Percentiles rank a stretch among this genome's conserved stretches.
phyloP scores from a whole-genome alignment of 2,329 filamentous ascomycete species.

The Sporothrix schenckii region DNA sequence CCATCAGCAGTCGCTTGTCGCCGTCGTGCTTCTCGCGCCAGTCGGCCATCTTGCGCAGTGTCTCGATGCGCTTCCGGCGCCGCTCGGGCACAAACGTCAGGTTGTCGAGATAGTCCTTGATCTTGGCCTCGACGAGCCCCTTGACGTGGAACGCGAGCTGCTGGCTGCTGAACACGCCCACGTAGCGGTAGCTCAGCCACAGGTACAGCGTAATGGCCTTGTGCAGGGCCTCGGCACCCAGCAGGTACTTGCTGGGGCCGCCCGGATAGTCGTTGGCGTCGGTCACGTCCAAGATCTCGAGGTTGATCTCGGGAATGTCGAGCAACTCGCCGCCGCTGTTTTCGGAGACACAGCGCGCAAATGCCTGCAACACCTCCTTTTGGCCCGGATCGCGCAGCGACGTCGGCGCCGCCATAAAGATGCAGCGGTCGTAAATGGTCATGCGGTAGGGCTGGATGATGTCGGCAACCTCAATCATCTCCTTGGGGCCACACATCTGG shows the following conservation, averaged over 20 bases:
- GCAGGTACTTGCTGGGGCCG: slow-evolving; percentile 60
- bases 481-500: slow-evolving; percentile 67
- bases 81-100: slow-evolving; percentile 54
- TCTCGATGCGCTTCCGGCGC: slow-evolving; percentile 35
- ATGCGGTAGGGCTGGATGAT: slow-evolving; percentile 73
- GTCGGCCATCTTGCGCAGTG: slow-evolving; percentile 34
- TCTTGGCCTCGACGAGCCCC: slow-evolving; percentile 72
- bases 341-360: slow-evolving; percentile 70
- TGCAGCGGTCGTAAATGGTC: slow-evolving; percentile 72
- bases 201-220: slow-evolving; percentile 81
- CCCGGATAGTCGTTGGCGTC: slow-evolving; percentile 41
- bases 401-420: slow-evolving; percentile 73
- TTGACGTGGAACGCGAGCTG: slow-evolving; percentile 79
- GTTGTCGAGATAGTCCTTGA: slow-evolving; percentile 64
- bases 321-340: slow-evolving; percentile 69
- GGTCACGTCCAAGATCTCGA: slow-evolving; percentile 74
- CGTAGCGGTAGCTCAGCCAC: slow-evolving; percentile 90
- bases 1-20: neutral
- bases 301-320: slow-evolving; percentile 68
- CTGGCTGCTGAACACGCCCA: slow-evolving; percentile 76
- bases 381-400: slow-evolving; percentile 55
- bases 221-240: slow-evolving; percentile 75
- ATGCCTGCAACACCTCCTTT: slow-evolving; percentile 58
- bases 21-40: slow-evolving; percentile 32
- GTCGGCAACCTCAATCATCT: slow-evolving; percentile 69